Evolutionary conservation across 805 yeast genomes (phyloP).

Genomic region (Jamesozyma gamospora): DNA sequence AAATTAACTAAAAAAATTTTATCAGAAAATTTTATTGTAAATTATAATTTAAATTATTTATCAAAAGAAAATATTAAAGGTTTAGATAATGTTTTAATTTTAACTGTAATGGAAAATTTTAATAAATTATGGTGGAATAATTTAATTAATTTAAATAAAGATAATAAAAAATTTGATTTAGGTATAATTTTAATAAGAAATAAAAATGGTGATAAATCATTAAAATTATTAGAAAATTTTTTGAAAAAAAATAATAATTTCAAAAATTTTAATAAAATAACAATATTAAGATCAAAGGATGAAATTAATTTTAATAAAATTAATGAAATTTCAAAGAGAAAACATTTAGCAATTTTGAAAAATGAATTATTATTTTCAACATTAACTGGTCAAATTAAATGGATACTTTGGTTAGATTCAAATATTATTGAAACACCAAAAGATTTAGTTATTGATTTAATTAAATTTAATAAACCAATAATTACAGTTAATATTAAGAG

Average conservation of each 20-base stretch:
- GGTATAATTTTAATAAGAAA: slow-evolving; percentile 84
- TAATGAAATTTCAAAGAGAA: slow-evolving; percentile 69
- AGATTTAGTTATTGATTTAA: slow-evolving; percentile 74
- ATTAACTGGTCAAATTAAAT: slow-evolving; percentile 70
- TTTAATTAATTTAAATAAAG: slow-evolving; percentile 58
- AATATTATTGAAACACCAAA: slow-evolving; percentile 80
- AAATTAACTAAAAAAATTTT: slow-evolving; percentile 12
- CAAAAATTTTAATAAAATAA: slow-evolving; percentile 53
- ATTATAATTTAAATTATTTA: slow-evolving; percentile 68
- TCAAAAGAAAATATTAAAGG: slow-evolving; percentile 16
- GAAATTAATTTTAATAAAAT: slow-evolving; percentile 42
- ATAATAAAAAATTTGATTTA: slow-evolving; percentile 66
- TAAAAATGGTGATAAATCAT: slow-evolving; percentile 64
- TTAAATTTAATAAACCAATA: slow-evolving; percentile 70
- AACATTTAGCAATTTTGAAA: slow-evolving; percentile 85
- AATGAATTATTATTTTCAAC: slow-evolving; percentile 81
- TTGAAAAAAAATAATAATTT: slow-evolving; percentile 50
- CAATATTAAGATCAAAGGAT: slow-evolving; percentile 78
- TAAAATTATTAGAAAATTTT: slow-evolving; percentile 49
- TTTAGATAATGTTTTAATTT: slow-evolving; percentile 66
- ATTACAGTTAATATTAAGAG: slow-evolving; percentile 86
- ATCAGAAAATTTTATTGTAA: slow-evolving; percentile 59
- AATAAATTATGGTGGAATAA: slow-evolving; percentile 79
- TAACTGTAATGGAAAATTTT: slow-evolving; percentile 79
- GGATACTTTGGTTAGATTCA: slow-evolving; percentile 94